Base-by-base conservation (phyloP, 352 stramenopile species). In the Globisporangium rhizosaccharum region DNA sequence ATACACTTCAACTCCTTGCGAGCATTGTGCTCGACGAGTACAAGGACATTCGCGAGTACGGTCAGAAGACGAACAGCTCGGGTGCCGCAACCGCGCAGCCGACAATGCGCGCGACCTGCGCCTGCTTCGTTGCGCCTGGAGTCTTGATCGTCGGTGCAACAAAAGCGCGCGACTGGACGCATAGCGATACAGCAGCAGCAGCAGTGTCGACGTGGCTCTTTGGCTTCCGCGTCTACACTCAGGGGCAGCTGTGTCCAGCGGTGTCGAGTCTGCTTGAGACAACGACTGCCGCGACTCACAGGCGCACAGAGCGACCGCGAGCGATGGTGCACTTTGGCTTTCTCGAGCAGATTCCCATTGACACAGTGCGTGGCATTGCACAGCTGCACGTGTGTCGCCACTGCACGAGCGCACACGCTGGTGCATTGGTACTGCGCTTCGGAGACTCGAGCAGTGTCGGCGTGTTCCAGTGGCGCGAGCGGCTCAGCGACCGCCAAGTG, bases 391-490 rank as follows among this genome's bases (percentile, higher is more conserved):
- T 53, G 11, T 50, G 55, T 57, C 50, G 39, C 8, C 58, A 68
- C 42, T 57, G 51, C 36, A 33, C 55, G 9, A 59, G 17, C 11
- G 12, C 33, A 7, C 46, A 71, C 23, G 33, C 45, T 12, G 70
- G 79, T n/a, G 66, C 76, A 6, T 59, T 81, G 1, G 3, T 85
- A 20, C 2, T 83, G 51, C 26, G 79, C 6, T 67, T 87, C 44
- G 23, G 57, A 11, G 42, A 51, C 2, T 71, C 59, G 0, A 59
- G 39, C 25, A 45, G 51, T 28, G 65, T 85, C 55, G 73, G 59
- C 0, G 57, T 87, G 9, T 78, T 89, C 33, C 72, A 61, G 26
- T 89, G 79, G 79, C 58, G 51, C 59, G 79, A 89, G 41, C 71
- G 76, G 3, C 78, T 87, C 57, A 85, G 75, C 45, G 70, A 82